Evolutionary conservation across 1,284 basidiomycete species (phyloP).

Genomic region (Rhodotorula sp.): DNA sequence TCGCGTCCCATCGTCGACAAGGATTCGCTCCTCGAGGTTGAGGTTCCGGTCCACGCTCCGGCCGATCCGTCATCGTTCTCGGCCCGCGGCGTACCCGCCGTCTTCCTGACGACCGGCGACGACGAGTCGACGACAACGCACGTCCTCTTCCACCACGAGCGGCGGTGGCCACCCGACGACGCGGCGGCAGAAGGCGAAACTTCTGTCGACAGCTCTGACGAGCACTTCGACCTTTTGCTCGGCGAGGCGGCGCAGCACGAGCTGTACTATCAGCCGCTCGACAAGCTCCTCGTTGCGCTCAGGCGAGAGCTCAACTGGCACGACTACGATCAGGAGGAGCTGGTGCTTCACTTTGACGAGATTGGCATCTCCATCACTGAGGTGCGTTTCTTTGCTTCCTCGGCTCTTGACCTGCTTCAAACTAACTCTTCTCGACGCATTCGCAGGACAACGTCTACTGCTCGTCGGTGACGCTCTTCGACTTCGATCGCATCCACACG

Average conservation of each 20-base stretch:
- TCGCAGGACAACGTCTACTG: constrained; percentile 44
- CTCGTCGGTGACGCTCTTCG: constrained; percentile 39
- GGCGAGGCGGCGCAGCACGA: constrained; percentile 17
- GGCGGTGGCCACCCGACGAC: neutral
- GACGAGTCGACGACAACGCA: constrained; percentile 16
- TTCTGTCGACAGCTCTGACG: neutral
- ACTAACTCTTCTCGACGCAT: neutral
- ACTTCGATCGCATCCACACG: constrained; percentile 44
- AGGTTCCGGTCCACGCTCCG: constrained; percentile 9
- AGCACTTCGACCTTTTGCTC: constrained; percentile 19
- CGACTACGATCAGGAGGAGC: constrained; percentile 23
- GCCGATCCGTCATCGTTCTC: neutral
- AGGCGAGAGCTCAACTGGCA: constrained; percentile 24
- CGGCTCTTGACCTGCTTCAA: too few relatives aligned
- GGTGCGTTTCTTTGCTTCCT: constrained; percentile 20
- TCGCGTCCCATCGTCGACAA: constrained; percentile 27
- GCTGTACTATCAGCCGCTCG: constrained; percentile 39
- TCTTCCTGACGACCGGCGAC: constrained; percentile 16
- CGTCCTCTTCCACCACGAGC: constrained; percentile 21
- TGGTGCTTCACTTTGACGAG: constrained; percentile 37
- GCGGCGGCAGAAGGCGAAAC: neutral
- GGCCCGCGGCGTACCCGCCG: constrained; percentile 11
- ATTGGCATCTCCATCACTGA: constrained; percentile 39
- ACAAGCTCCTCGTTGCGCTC: constrained; percentile 27
- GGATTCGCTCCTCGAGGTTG: constrained; percentile 20